Conservation (phyloP, 805 yeast species). For the Candida multigemmis region DNA sequence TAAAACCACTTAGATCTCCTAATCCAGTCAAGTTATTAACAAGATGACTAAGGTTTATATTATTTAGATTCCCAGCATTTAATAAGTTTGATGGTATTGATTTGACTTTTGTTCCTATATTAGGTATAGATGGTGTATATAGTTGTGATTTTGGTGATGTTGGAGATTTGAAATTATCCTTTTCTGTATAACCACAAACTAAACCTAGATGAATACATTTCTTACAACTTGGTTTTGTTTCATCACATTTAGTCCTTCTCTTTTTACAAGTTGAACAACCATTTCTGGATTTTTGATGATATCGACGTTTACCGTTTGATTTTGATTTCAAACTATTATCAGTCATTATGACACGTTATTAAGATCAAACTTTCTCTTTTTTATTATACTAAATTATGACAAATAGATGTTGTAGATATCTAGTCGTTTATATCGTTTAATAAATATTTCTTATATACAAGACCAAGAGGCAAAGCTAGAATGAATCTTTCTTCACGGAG, state of each 20-base stretch:
- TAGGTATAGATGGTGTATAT: conserved; percentile 8
- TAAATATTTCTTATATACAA: no score
- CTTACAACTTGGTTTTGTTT: conserved; percentile 65
- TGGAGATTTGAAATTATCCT: no score
- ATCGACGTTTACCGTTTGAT: conserved; percentile 59
- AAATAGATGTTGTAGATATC: no score
- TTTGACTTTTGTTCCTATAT: conserved; percentile 4
- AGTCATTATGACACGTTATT: background rate
- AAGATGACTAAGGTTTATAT: conserved; percentile 32
- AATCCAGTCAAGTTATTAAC: conserved; percentile 29
- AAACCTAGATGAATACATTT: conserved; percentile 77
- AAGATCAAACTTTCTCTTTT: background rate
- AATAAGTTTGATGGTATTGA: conserved; percentile 7
- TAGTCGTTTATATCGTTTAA: conserved; percentile 3
- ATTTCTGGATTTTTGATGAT: conserved; percentile 78
- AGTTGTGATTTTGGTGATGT: conserved; percentile 7
- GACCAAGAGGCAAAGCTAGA: no score
- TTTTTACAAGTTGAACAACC: conserved; percentile 89
- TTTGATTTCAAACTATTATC: background rate
- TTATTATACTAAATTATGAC: no score
- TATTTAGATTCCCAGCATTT: conserved; percentile 32
- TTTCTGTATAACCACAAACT: conserved; percentile 55
- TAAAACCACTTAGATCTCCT: conserved; percentile 25
- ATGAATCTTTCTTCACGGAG: no score
- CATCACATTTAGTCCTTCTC: conserved; percentile 91